phyloP scores from a whole-genome alignment of 495 filamentous ascomycete genomes.

The Penicillium verhagenii region DNA sequence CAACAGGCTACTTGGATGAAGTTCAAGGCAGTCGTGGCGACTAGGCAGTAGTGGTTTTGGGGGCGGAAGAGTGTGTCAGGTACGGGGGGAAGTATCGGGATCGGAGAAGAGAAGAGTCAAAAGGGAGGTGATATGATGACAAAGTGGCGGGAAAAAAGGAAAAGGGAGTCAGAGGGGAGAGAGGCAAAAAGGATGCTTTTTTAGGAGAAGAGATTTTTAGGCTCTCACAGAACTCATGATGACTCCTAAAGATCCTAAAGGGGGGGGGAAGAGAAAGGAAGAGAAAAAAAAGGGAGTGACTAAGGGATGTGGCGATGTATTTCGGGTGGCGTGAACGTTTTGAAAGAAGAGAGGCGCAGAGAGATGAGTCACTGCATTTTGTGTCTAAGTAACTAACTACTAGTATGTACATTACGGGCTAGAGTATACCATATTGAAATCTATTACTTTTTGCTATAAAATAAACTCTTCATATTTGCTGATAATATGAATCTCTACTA shows the following conservation, averaged over 20 bases:
- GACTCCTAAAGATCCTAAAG: slow-evolving; percentile 20
- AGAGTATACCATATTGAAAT: too few relatives aligned
- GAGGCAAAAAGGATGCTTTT: slow-evolving; percentile 1
- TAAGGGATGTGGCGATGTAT: slow-evolving; percentile 25
- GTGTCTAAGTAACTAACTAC: too few relatives aligned
- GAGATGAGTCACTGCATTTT: background rate
- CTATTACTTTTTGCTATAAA: too few relatives aligned
- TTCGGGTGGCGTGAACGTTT: slow-evolving; percentile 30
- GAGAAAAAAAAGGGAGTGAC: slow-evolving; percentile 7
- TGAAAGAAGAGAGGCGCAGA: slow-evolving; percentile 14
- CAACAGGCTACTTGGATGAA: slow-evolving; percentile 23
- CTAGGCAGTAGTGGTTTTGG: slow-evolving; percentile 7
- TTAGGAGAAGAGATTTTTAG: slow-evolving; percentile 10
- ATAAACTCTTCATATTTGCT: too few relatives aligned
- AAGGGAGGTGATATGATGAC: slow-evolving; percentile 1
- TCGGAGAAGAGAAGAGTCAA: slow-evolving; percentile 3
- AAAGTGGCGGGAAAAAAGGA: background rate
- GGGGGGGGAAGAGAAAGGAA: background rate
- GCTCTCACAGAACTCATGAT: slow-evolving; percentile 4
- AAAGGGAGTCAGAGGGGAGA: slow-evolving; percentile 1
- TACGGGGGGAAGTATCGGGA: background rate
- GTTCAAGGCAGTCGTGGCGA: slow-evolving; percentile 25
- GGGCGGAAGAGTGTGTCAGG: slow-evolving; percentile 4
- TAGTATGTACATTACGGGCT: too few relatives aligned
- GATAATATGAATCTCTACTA: too few relatives aligned